Evolutionary conservation across 345 rosid species (phyloP).

Genomic region (Pugionium dolabratum): DNA sequence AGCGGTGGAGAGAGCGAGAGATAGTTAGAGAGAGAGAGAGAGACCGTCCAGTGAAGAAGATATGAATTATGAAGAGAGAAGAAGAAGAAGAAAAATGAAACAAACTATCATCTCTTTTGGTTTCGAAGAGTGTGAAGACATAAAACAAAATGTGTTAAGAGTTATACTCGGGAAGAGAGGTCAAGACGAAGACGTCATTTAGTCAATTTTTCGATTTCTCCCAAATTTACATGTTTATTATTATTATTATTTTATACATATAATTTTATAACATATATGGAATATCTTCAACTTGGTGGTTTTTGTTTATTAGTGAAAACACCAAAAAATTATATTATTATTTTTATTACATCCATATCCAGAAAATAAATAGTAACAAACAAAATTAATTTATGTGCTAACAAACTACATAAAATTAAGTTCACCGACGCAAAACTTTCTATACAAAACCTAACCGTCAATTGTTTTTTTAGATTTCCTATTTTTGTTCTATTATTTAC

Average conservation of each 20-base stretch:
- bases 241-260: background rate
- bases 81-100: conserved; percentile 20
- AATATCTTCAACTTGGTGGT: too few species aligned
- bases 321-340: too few species aligned
- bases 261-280: background rate
- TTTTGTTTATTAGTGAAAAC: too few species aligned
- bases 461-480: too few species aligned
- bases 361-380: too few species aligned
- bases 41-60: background rate
- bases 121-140: conserved; percentile 25
- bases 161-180: conserved; percentile 33
- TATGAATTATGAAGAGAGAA: conserved; percentile 27
- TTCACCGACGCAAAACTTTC: too few species aligned
- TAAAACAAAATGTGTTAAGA: conserved; percentile 13
- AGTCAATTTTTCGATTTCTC: conserved; percentile 29
- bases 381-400: too few species aligned
- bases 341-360: too few species aligned
- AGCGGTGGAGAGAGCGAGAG: background rate
- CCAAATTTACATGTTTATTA: conserved; percentile 11
- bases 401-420: too few species aligned
- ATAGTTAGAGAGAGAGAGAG: background rate
- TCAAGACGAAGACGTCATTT: conserved; percentile 37
- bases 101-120: conserved; percentile 9
- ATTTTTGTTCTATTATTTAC: too few species aligned
- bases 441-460: too few species aligned